These are phyloP conservation scores for Morella rubra DNA, from an alignment of 306 rosid species.

Conservation along the genomic window DNA sequence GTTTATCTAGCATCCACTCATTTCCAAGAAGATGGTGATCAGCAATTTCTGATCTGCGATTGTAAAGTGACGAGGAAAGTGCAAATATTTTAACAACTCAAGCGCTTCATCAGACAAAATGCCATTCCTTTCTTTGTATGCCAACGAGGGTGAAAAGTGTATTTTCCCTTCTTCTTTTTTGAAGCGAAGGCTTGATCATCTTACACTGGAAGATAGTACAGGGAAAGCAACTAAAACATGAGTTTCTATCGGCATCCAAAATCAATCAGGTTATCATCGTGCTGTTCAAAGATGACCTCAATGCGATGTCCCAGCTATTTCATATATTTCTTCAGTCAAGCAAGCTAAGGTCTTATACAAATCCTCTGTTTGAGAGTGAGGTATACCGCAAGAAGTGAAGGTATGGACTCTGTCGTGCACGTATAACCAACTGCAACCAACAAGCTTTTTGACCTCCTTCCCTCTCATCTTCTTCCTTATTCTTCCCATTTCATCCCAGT, in stretches of 20 bases:
- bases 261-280: slow-evolving; percentile 20
- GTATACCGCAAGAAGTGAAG: slow-evolving; percentile 62
- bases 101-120: slow-evolving; percentile 34
- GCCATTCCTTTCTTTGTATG: no score
- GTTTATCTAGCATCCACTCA: no score
- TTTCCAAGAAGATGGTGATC: no score
- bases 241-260: no score
- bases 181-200: no score
- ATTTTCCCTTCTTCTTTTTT: no score
- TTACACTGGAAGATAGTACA: no score
- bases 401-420: slow-evolving; percentile 58
- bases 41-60: neutral
- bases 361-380: slow-evolving; percentile 52
- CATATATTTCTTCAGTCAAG: slow-evolving; percentile 46
- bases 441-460: slow-evolving; percentile 58
- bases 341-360: slow-evolving; percentile 48
- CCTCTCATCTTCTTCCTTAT: slow-evolving; percentile 81
- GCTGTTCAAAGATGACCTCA: slow-evolving; percentile 24
- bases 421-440: slow-evolving; percentile 80
- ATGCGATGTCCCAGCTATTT: slow-evolving; percentile 19
- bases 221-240: no score
- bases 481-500: slow-evolving; percentile 81
- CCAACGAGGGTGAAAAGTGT: no score
- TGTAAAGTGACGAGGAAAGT: neutral
- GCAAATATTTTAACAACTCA: slow-evolving; percentile 31